Evolutionary conservation across 2,329 filamentous ascomycete species (phyloP).

Genomic region (Phyllosticta paracitricarpa): DNA sequence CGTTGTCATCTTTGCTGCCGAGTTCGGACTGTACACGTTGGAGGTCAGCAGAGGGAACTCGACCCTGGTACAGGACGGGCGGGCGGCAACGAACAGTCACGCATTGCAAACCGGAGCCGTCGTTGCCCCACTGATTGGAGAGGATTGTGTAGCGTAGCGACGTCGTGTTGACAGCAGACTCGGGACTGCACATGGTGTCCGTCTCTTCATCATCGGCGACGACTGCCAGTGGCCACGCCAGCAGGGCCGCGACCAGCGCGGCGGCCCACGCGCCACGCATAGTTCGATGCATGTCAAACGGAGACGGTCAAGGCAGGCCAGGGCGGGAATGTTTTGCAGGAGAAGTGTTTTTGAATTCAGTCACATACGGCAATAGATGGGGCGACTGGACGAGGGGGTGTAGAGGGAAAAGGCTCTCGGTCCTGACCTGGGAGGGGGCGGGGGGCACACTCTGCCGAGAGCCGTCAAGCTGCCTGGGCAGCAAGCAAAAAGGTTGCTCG

Average conservation of each 20-base stretch:
- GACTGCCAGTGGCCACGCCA: not conserved
- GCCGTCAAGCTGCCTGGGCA: not conserved
- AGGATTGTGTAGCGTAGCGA: constrained; percentile 1
- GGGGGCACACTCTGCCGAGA: not conserved
- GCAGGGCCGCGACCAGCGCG: not conserved
- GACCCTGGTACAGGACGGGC: not conserved
- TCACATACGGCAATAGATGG: not conserved
- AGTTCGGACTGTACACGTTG: not conserved
- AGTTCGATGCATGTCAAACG: not conserved
- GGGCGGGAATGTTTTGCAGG: too few relatives aligned
- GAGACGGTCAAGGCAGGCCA: not conserved
- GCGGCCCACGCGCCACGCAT: not conserved
- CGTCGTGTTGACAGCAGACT: not conserved
- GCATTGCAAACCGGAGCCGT: constrained; percentile 7
- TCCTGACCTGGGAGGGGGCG: not conserved
- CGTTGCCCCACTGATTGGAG: constrained; percentile 8
- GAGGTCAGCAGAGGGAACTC: not conserved
- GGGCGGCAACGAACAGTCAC: constrained; percentile 4
- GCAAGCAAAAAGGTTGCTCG: not conserved
- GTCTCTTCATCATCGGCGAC: not conserved
- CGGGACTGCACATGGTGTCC: not conserved
- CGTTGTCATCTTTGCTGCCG: constrained; percentile 1
- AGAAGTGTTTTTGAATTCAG: too few relatives aligned
- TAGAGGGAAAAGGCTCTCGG: not conserved
- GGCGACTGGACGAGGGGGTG: not conserved